These are phyloP conservation scores for Talaromyces sp. DNA, from an alignment of 2,329 filamentous ascomycete species.

Conservation along the genomic window DNA sequence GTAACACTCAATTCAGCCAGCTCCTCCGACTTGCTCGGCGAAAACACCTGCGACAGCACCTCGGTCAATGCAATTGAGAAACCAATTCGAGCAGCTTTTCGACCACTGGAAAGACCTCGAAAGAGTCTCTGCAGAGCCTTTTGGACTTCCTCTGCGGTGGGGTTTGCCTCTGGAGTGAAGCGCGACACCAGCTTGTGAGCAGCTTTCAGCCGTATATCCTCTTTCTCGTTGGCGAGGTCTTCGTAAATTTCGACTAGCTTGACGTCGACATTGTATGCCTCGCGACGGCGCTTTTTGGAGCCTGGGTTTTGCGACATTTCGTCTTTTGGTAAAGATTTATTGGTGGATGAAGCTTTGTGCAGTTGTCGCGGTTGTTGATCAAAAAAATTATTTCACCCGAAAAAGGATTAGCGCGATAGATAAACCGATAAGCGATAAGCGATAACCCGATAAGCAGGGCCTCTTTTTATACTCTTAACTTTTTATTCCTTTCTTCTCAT, in stretches of 20 bases:
- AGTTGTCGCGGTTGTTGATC: background rate
- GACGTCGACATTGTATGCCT: conserved; percentile 36
- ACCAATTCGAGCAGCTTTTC: conserved; percentile 80
- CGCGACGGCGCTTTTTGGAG: conserved; percentile 35
- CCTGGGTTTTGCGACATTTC: conserved; percentile 24
- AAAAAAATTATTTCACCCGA: background rate
- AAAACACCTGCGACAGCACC: conserved; percentile 64
- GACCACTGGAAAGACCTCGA: conserved; percentile 79
- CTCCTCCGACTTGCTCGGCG: conserved; percentile 16
- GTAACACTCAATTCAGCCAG: conserved; percentile 32
- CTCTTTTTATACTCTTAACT: background rate
- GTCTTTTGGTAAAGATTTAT: conserved; percentile 13
- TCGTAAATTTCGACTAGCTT: conserved; percentile 45
- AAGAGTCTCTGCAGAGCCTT: conserved; percentile 60
- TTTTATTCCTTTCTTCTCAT: background rate
- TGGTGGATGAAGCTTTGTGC: background rate
- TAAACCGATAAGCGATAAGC: background rate
- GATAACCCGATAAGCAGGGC: background rate
- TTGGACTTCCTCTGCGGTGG: conserved; percentile 35
- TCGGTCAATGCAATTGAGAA: conserved; percentile 88
- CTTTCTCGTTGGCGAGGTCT: conserved; percentile 42
- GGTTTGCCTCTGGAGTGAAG: conserved; percentile 36
- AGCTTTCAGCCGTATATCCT: conserved; percentile 41
- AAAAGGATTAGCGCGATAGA: background rate
- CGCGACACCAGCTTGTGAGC: conserved; percentile 39